Conservation (phyloP, 441 rosid genomes). For the Arabidopsis lyrata region DNA sequence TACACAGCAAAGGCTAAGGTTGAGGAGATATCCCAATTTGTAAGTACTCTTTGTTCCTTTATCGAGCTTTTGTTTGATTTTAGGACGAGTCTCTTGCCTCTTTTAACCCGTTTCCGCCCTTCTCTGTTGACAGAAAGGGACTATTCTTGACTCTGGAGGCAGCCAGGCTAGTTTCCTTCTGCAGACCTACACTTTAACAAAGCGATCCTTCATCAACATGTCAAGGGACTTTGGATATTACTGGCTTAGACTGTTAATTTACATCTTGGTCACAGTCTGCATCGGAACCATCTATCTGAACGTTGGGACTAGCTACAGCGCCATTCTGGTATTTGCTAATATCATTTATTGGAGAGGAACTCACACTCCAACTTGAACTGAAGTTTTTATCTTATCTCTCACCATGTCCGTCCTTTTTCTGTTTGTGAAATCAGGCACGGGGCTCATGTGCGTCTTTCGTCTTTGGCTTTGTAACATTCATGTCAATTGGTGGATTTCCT, state of each 20-base stretch:
- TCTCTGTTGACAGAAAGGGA: slow-evolving; percentile 79
- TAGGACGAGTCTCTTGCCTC: slow-evolving; percentile 16
- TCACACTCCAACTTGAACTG: background rate
- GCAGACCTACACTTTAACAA: slow-evolving; percentile 86
- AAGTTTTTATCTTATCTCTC: slow-evolving; percentile 13
- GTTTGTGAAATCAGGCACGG: slow-evolving; percentile 68
- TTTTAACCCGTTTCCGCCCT: slow-evolving; percentile 1
- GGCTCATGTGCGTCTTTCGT: slow-evolving; percentile 96
- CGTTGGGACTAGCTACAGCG: slow-evolving; percentile 82
- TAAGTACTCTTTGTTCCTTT: slow-evolving; percentile 51
- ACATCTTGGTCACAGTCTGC: slow-evolving; percentile 83
- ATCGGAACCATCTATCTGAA: slow-evolving; percentile 93
- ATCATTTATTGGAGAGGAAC: background rate
- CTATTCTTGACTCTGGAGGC: slow-evolving; percentile 91
- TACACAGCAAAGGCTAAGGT: slow-evolving; percentile 73
- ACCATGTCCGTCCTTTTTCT: slow-evolving; percentile 12
- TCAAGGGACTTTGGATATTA: slow-evolving; percentile 96
- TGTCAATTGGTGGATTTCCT: slow-evolving; percentile 99
- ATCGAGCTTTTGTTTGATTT: background rate
- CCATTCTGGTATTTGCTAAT: slow-evolving; percentile 74
- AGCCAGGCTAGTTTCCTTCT: slow-evolving; percentile 93
- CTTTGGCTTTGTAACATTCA: slow-evolving; percentile 95
- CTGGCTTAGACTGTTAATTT: slow-evolving; percentile 94
- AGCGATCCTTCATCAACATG: slow-evolving; percentile 93
- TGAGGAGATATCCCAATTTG: slow-evolving; percentile 87